A percentile compares a stretch with the other conserved stretches of the same genome.
Conservation (phyloP, 768 basidiomycete genomes). For the Tylopilus cervinicoccineus region DNA sequence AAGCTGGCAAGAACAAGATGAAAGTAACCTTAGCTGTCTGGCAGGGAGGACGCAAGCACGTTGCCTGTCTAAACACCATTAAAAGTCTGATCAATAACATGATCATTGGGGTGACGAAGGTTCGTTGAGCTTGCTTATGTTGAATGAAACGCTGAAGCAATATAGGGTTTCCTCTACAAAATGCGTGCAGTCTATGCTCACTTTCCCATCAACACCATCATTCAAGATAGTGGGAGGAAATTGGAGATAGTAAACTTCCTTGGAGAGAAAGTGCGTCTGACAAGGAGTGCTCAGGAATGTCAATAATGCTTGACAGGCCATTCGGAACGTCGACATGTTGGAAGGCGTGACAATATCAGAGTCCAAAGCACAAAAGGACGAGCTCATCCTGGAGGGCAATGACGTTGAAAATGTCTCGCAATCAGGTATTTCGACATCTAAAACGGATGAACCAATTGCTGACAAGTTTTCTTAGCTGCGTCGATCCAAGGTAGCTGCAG, state of each 20-base stretch:
- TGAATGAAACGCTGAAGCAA: slow-evolving; percentile 3
- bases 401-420: slow-evolving; percentile 98
- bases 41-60: slow-evolving; percentile 98
- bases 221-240: slow-evolving; percentile 65
- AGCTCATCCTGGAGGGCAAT: slow-evolving; percentile 90
- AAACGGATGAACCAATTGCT: neutral
- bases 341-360: slow-evolving; percentile 80
- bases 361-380: slow-evolving; percentile 91
- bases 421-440: slow-evolving; percentile 54
- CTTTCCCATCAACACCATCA: slow-evolving; percentile 99
- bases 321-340: slow-evolving; percentile 91
- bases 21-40: slow-evolving; percentile 92
- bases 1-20: slow-evolving; percentile 58
- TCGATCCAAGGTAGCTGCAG: slow-evolving; percentile 95
- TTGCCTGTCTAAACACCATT: slow-evolving; percentile 96
- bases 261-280: slow-evolving; percentile 74
- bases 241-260: slow-evolving; percentile 95
- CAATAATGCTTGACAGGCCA: slow-evolving; percentile 49
- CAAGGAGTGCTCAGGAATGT: neutral
- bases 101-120: slow-evolving; percentile 96
- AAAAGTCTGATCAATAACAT: slow-evolving; percentile 95
- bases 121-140: slow-evolving; percentile 22
- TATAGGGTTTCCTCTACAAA: slow-evolving; percentile 98
- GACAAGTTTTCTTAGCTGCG: slow-evolving; percentile 54
- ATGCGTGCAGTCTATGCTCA: slow-evolving; percentile 99